Evolutionary conservation across 23 red algal genomes (phyloP).

Genomic region (Chondrus crispus): DNA sequence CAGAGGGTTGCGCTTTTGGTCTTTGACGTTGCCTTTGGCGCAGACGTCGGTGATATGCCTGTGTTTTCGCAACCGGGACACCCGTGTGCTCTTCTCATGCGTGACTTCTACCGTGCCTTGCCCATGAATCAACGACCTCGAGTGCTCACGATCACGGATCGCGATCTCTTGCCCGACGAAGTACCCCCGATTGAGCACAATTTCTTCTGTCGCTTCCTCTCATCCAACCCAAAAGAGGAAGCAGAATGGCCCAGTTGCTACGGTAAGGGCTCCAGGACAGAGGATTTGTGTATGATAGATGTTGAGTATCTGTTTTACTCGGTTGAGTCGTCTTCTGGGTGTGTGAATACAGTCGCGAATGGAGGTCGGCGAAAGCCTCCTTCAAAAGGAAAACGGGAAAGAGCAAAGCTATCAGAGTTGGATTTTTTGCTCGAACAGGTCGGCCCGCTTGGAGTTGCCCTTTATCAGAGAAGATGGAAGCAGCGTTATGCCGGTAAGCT

Average conservation of each 20-base stretch:
- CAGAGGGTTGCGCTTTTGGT: constrained; percentile 2
- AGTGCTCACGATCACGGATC: constrained; percentile 17
- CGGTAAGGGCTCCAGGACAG: constrained; percentile 22
- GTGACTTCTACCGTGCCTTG: constrained; percentile 42
- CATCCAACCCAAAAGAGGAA: not conserved
- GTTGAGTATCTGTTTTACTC: constrained; percentile 18
- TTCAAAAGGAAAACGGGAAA: not conserved
- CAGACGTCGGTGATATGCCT: not conserved
- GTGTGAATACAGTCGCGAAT: not conserved
- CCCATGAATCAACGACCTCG: constrained; percentile 6
- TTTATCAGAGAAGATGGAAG: constrained; percentile 17
- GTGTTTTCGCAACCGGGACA: not conserved
- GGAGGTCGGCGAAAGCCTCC: not conserved
- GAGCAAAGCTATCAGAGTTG: not conserved
- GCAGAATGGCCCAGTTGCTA: constrained; percentile 43
- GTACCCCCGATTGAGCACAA: constrained; percentile 46
- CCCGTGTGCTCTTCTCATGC: constrained; percentile 9
- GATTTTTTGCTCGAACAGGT: not conserved
- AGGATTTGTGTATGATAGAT: constrained; percentile 19
- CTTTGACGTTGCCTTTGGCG: constrained; percentile 10
- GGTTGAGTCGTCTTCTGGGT: not conserved
- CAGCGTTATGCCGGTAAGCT: not conserved
- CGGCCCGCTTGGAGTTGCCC: constrained; percentile 25
- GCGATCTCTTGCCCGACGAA: not conserved
- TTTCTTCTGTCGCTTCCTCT: constrained; percentile 24